These are phyloP conservation scores for Globisporangium alternatum DNA, from an alignment of 352 stramenopile genomes.

Conservation along the genomic window DNA sequence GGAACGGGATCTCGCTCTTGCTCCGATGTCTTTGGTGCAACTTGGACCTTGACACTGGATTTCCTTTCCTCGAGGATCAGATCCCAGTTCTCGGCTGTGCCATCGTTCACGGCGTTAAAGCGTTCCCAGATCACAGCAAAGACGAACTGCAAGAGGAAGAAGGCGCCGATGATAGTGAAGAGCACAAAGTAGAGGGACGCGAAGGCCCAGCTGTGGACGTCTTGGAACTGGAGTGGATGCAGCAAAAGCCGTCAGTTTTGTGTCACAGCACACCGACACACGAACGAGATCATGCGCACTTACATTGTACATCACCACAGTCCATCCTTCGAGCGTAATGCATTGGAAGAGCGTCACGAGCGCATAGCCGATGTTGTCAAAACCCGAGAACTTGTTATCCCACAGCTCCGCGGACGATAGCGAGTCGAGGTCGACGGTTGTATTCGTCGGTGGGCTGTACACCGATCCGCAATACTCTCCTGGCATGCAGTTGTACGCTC, in stretches of 20 bases:
- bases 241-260: slow-evolving; percentile 5
- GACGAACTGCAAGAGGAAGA: slow-evolving; percentile 83
- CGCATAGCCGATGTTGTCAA: slow-evolving; percentile 79
- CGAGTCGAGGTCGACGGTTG: slow-evolving; percentile 27
- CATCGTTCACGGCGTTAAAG: slow-evolving; percentile 45
- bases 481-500: slow-evolving; percentile 28
- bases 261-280: background rate
- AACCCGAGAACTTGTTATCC: slow-evolving; percentile 77
- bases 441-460: slow-evolving; percentile 27
- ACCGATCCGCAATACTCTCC: slow-evolving; percentile 43
- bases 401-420: slow-evolving; percentile 44
- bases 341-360: slow-evolving; percentile 87
- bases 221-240: slow-evolving; percentile 24
- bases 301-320: slow-evolving; percentile 80
- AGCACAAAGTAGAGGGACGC: slow-evolving; percentile 70
- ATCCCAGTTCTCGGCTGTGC: slow-evolving; percentile 36
- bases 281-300: slow-evolving; percentile 20
- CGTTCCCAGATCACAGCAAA: slow-evolving; percentile 78
- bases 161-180: slow-evolving; percentile 76
- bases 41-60: slow-evolving; percentile 16
- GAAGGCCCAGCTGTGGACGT: slow-evolving; percentile 35
- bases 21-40: background rate
- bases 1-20: background rate
- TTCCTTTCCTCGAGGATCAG: slow-evolving; percentile 29
- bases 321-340: slow-evolving; percentile 90